phyloP scores from a whole-genome alignment of 345 rosid species.

The Clausena lansium region DNA sequence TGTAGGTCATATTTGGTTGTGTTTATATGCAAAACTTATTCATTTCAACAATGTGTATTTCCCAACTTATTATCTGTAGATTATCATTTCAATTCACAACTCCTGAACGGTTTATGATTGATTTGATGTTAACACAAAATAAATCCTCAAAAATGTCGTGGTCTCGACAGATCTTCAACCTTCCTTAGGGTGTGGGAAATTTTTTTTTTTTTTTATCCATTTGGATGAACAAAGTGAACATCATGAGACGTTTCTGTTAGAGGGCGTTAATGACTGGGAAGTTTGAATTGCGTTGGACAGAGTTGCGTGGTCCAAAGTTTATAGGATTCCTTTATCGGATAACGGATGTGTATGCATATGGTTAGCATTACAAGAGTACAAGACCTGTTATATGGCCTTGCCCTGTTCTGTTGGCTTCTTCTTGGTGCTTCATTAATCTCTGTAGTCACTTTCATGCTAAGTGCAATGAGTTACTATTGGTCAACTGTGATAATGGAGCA shows the following conservation, averaged over 20 bases:
- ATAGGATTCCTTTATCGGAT: background rate
- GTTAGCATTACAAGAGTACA: background rate
- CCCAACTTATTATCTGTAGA: background rate
- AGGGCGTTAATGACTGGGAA: background rate
- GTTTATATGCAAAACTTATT: slow-evolving; percentile 5
- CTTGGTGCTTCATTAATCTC: background rate
- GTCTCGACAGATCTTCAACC: background rate
- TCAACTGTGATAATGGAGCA: slow-evolving; percentile 4
- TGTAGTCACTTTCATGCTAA: background rate
- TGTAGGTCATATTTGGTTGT: background rate
- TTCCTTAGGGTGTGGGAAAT: background rate
- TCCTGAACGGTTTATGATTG: background rate
- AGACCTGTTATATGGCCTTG: background rate
- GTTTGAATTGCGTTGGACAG: background rate
- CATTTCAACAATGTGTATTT: background rate
- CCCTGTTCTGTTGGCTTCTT: background rate
- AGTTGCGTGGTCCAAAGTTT: background rate
- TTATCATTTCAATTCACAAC: background rate
- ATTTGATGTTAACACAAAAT: background rate
- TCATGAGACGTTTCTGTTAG: background rate
- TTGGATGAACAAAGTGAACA: background rate
- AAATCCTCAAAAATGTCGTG: too few relatives aligned
- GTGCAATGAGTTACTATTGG: background rate
- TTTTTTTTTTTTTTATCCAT: background rate
- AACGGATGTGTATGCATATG: background rate